Base-by-base conservation (phyloP, 2,329 filamentous ascomycete genomes). In the Ophiostoma sp. region DNA sequence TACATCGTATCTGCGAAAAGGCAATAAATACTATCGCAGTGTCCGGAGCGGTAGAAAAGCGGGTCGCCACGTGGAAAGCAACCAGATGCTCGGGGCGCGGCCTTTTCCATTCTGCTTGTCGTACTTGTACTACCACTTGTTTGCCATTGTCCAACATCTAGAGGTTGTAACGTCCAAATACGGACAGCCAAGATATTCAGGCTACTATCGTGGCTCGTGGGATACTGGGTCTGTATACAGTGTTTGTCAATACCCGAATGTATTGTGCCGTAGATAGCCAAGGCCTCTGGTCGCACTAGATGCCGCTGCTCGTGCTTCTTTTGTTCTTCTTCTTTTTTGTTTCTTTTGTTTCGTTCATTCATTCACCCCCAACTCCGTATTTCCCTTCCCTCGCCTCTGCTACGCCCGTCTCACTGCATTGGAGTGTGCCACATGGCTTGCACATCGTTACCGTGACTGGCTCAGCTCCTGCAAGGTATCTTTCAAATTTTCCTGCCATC, bases 21-120 rank as follows among this genome's bases (percentile, higher is more conserved):
- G 39, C 13, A 10, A 41, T 41, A 10, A 10, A 41, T 41, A 10
- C 13, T 41, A 41, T 41, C 10, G 33, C 27, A 35, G 11, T 31
- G 27, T 41, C 39, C 39, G 39, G 31, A 36, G 15, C 31, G 17
- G 60, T 5, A 64, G 35, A 67, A 41, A 68, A 36, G 41, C 44
- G 67, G 62, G 35, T 62, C 57, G 67, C 67, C 62, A 71, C 67
- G 67, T 71, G 70, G 62, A 62, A 54, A 69, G 27, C 31, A 31
- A 57, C 23, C n/a, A 23, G 23, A 57, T 27, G 11, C 52, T 27
- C 17, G 23, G n/a, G 52, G 23, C 52, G 23, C 23, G 20, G 44
- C 44, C 44, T 48, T 48, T 20, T 8, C 20, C 44, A n/a, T 48
- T 15, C 44, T 48, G 44, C 44, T 17, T 48, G 41, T 44, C 13